phyloP scores from a whole-genome alignment of 2,329 filamentous ascomycete genomes.

The Apiospora aurea region DNA sequence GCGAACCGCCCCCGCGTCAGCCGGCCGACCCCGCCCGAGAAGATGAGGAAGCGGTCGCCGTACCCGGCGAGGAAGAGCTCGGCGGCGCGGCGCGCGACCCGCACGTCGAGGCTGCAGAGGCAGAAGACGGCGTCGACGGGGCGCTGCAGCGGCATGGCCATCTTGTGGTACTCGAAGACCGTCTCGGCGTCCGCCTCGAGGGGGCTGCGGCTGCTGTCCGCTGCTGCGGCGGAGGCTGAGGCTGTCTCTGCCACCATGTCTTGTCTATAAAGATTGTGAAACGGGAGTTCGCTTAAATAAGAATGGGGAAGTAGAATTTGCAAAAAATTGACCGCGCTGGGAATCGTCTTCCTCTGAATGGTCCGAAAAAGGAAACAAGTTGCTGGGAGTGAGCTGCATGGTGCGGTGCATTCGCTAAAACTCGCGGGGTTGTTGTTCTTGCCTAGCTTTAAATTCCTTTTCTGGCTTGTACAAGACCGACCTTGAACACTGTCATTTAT shows the following conservation, averaged over 20 bases:
- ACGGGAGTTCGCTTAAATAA: neutral
- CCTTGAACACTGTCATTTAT: neutral
- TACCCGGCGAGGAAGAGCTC: slow-evolving; percentile 50
- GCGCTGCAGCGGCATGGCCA: slow-evolving; percentile 43
- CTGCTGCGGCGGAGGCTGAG: neutral
- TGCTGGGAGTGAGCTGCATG: neutral
- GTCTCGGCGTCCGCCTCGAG: slow-evolving; percentile 43
- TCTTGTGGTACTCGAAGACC: slow-evolving; percentile 54
- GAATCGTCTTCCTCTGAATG: neutral
- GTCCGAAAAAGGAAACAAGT: neutral
- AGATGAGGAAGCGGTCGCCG: slow-evolving; percentile 50
- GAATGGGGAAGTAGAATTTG: neutral
- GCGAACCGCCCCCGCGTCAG: slow-evolving; percentile 49
- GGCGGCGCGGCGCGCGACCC: slow-evolving; percentile 51
- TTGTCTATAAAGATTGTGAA: neutral
- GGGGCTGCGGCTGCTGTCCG: neutral
- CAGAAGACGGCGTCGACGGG: slow-evolving; percentile 53
- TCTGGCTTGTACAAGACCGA: neutral
- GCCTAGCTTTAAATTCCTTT: neutral
- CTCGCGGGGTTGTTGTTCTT: neutral
- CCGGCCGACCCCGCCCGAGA: slow-evolving; percentile 51
- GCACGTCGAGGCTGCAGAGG: slow-evolving; percentile 55
- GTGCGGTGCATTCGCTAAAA: neutral
- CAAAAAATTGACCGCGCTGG: neutral
- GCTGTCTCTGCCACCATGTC: neutral